Evolutionary conservation across 1,139 yeast genomes (phyloP), one percentile per base, ranked within the genome.

Genomic region (Pichia sp.): DNA sequence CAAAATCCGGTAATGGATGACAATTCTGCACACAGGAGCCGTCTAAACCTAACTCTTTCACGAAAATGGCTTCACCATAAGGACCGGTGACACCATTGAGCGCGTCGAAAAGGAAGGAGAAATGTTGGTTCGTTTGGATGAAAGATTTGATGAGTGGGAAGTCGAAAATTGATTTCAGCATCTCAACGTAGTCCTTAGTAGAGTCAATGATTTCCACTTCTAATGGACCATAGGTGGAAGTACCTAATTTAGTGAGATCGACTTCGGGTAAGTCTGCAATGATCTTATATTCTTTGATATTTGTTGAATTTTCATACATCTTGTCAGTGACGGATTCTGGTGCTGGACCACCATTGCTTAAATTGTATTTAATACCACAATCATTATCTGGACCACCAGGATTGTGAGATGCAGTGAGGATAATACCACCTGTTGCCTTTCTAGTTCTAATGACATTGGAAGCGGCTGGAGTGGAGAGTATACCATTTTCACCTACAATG

Each of bases 331-430:
- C 93, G 15, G 82, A 66, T 60, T 91, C 98, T 5, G 98, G 98
- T n/a, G 98, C 98, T 27, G 98, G 98, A 2, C 96, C 98, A 47
- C 98, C 98, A 55, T 91, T 88, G 45, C 85, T 76, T 61, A 93
- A 69, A 62, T 91, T 91, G 68, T 91, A 91, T 67, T 91, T 91
- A 67, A 91, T 91, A 41, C 98, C 98, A 60, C 88, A 74, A 58
- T 91, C 98, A 46, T 85, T 77, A 25, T 71, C 64, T 42, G 96
- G 96, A 6, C 97, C 97, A 58, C 98, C 98, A n/a, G 98, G 98
- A 62, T 91, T 91, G 63, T 91, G 98, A 25, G 95, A 83, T 4
- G 98, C 98, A 16, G 98, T 91, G 55, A 91, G 69, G 47, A 93
- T 86, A 60, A 91, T 87, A 43, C 97, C 98, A 45, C 98, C 98